Evolutionary conservation across 495 filamentous ascomycete genomes (phyloP), one percentile per base, ranked within the genome.

Genomic region (Xylaria cubensis): DNA sequence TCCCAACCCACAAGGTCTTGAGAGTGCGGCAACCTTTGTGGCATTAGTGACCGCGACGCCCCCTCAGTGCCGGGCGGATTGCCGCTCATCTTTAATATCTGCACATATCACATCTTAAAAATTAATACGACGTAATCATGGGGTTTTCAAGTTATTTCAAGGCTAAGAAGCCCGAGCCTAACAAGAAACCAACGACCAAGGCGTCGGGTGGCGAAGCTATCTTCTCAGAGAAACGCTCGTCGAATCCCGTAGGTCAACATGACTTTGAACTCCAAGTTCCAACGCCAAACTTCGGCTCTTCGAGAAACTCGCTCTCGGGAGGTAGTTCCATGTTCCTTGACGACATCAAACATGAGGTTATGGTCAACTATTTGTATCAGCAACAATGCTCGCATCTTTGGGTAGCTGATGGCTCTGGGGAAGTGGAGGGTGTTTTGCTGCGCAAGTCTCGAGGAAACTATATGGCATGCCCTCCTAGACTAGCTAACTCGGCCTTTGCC

Each of bases 331-430:
- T 86, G 61, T 87, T 91, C 66, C 75, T 92, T 29, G 91, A 93
- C 69, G 91, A 93, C 72, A 92, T 94, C 77, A 93, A 92, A 76
- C 91, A 92, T 77, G 92, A 94, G 76, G 90, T 94, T 68, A 94
- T 94, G 92, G 92, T 91, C 51, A 94, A 92, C 76, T 93, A 91
- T 74, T 84, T 94, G 32, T 92, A 92, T 80, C 92, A 94, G 75
- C 92, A 94, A 77, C 91, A 93, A 79, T 91, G 89, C 65, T 84
- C 86, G 17, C 85, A 88, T 67, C 82, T 93, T 44, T 94, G 92
- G 92, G 88, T 93, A 13, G 88, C 87, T 42, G 89, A 92, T 72
- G 87, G 86, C 34, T 88, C 84, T 62, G 89, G 88, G 3, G 86
- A 90, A 73, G 79, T 89, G 26, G 92, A 94, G 77, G 92, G 92